Evolutionary conservation across 108 stramenopile species (phyloP), one percentile per base, ranked within the genome.

Genomic region (Nitzschia inconspicua): DNA sequence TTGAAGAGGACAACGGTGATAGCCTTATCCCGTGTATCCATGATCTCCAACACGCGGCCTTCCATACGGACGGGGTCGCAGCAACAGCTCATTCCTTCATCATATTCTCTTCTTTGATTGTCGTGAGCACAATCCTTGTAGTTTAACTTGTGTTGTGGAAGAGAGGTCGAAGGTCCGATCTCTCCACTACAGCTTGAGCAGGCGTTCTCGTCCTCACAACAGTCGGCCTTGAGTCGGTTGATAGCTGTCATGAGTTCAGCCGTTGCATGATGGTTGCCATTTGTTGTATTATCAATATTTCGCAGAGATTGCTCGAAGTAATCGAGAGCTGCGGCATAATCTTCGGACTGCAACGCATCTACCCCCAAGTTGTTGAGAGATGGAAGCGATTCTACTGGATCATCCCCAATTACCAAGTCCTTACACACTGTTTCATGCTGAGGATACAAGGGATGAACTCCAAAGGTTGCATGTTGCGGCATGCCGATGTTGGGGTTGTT

Each of bases 61-160:
- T 62, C 62, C 47, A 82, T 77, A 49, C 66, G 48, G 19, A 86
- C 40, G 32, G 70, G 70, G 8, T 34, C 31, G 20, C 26, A 28
- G 63, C 68, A 82, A 36, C 46, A 20, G 29, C 60, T 41, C 85
- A 86, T 83, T 24, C 81, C 85, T 58, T 83, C 82, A 36, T 86
- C 85, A 43, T 79, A 86, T 35, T 85, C 84, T 53, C 51, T 49
- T 27, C 73, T 63, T 75, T 80, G 78, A 31, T 82, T 23, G 47
- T 7, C 18, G 47, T 26, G 18, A 10, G 10, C 26, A 23, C 0
- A 19, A 53, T 53, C 22, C 10, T 53, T 13, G 1, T 30, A 10
- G 27, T 24, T 10, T 10, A 14, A 9, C 16, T 8, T 46, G 46
- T 68, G 51, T 27, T 40, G 14, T 27, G 34, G 60, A 9, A 6